phyloP scores from a whole-genome alignment of 2,329 filamentous ascomycete genomes.

The Colletotrichum agaves region DNA sequence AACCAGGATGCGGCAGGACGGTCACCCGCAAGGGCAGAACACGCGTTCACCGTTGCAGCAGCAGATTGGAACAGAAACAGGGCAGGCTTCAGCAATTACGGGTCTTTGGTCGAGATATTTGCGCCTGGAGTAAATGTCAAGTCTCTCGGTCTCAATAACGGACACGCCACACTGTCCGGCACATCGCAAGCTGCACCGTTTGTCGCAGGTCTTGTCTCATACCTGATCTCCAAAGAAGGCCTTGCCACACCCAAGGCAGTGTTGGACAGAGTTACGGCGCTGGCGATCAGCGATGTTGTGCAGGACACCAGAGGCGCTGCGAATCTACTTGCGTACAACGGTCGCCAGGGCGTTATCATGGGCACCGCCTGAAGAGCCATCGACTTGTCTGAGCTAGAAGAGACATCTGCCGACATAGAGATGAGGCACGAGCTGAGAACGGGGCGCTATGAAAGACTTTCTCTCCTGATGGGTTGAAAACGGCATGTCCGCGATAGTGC shows the following conservation, averaged over 20 bases:
- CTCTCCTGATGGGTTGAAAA: not conserved
- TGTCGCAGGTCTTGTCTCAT: conserved; percentile 39
- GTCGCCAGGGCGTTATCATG: conserved; percentile 39
- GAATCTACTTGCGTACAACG: conserved; percentile 69
- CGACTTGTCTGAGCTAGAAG: not conserved
- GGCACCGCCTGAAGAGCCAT: conserved; percentile 5
- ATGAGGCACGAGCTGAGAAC: conserved; percentile 1
- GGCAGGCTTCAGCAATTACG: conserved; percentile 63
- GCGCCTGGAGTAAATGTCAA: conserved; percentile 19
- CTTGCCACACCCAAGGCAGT: conserved; percentile 56
- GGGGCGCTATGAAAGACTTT: not conserved
- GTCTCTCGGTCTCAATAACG: conserved; percentile 50
- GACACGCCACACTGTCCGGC: conserved; percentile 55
- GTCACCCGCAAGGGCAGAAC: conserved; percentile 60
- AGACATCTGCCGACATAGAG: not conserved
- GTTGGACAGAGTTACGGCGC: conserved; percentile 56
- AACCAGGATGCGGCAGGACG: conserved; percentile 44
- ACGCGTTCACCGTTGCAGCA: conserved; percentile 64
- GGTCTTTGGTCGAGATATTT: conserved; percentile 25
- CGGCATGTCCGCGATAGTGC: not conserved
- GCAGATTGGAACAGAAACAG: conserved; percentile 51
- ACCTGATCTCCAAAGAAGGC: conserved; percentile 49
- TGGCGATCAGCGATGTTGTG: conserved; percentile 54
- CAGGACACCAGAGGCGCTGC: conserved; percentile 54
- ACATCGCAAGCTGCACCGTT: conserved; percentile 48